Evolutionary conservation across 805 yeast genomes (phyloP), one percentile per base, ranked within the genome.

Genomic region (Tetrapisispora nanseiensis): DNA sequence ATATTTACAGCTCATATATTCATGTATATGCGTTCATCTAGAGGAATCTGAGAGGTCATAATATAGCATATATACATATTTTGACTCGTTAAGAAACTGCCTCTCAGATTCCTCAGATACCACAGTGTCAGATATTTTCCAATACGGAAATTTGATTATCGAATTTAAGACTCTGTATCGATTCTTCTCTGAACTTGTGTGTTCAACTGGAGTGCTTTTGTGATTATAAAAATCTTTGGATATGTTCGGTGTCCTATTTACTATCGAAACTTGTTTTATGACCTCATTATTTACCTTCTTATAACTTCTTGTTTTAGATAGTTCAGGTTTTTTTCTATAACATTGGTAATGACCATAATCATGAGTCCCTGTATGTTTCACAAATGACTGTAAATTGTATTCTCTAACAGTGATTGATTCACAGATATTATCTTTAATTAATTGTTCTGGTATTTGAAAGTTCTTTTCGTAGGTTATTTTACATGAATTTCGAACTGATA

Each of bases 271-370:
- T 11, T 61, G 43, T 39, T 58, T 55, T 10, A 65, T 51, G 22
- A 64, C 54, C 3, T 21, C 24, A 33, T 21, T 22, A 20, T 7
- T 5, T 13, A 13, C 21, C 27, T 42, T 42, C 24, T 57, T 56
- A 1, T 54, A 47, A n/a, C 21, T 22, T 0, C 49, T 44, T 33
- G 58, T 64, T 43, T 61, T 62, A 19, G 59, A 52, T 43, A 70
- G 72, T 3, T 72, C 58, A 2, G 92, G 90, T 56, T 87, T 89
- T 37, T 77, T 78, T 47, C 83, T 79, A 57, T 77, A 86, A 52
- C 95, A 85, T 54, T 89, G 95, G 57, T 87, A 89, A 56, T 89
- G 97, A 1, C 97, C 97, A 34, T 78, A 75, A 18, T 79, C 72
- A 61, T 89, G 97, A 1, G 90, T 78, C 0, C 98, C 98, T 36